Base-by-base conservation (phyloP, 1,284 basidiomycete genomes). In the Ceratobasidium sp. region DNA sequence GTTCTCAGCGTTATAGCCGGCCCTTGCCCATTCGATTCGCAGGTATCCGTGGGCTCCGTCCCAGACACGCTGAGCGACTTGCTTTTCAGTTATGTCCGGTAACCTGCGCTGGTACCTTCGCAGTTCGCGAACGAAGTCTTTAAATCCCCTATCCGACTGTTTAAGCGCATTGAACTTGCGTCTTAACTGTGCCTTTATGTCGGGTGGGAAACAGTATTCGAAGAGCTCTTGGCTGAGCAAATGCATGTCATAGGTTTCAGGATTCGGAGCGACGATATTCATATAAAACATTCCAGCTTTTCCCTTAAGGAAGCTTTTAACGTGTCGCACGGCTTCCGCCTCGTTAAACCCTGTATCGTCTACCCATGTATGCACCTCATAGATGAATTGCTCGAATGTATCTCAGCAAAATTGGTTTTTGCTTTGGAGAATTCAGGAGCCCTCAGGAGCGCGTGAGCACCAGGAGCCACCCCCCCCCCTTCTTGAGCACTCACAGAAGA, bases 141-240 rank as follows among this genome's bases (percentile, higher is more conserved):
- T 70, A 0, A 80, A 76, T 0, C 38, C 69, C 6, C 72, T 63
- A 0, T 61, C 52, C 0, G 73, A 43, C 55, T 82, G 81, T 1
- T 30, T 8, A 16, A 55, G 58, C 0, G 59, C 54, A 0, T 59
- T 16, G 11, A 80, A 75, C 44, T 76, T 69, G 7, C 75, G 55
- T 0, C 76, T 57, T 62, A 78, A 75, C 35, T 77, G 70, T 1
- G 75, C 49, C 2, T 80, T 76, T 73, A 80, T 85, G 44, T 84
- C 78, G 0, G 80, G 69, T 0, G 83, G 83, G 78, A 86, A 86
- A 63, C 84, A 85, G 71, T 83, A 82, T 73, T 85, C 80, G 72
- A 83, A 86, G 3, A 86, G 47, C 35, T 35, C 23, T 18, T 38
- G 11, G 0, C 21, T 46, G 28, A 62, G 49, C 21, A 38, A 14